phyloP scores from a whole-genome alignment of 306 rosid genomes.

The Datisca glomerata region DNA sequence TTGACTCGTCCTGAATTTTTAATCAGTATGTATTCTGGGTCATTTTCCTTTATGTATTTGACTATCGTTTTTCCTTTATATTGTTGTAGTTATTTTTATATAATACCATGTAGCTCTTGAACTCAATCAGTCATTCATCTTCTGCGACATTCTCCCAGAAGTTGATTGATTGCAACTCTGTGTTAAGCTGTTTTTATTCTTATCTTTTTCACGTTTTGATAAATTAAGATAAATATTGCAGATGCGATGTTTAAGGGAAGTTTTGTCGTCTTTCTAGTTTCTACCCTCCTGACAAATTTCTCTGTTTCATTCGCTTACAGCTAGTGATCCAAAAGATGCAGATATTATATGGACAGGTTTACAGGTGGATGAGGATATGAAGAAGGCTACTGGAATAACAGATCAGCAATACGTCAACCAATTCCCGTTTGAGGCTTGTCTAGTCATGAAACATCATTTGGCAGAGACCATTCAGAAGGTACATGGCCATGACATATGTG shows the following conservation, averaged over 20 bases:
- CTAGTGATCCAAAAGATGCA: constrained; percentile 71
- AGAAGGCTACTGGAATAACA: constrained; percentile 65
- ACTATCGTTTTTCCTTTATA: constrained; percentile 1
- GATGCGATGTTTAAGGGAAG: too few relatives aligned
- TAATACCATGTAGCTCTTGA: too few relatives aligned
- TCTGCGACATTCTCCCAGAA: too few relatives aligned
- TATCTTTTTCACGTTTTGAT: too few relatives aligned
- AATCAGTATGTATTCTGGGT: constrained; percentile 43
- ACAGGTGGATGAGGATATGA: constrained; percentile 80
- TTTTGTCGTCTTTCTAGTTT: constrained; percentile 5
- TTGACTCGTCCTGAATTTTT: constrained; percentile 62
- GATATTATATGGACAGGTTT: constrained; percentile 81
- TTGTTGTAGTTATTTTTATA: too few relatives aligned
- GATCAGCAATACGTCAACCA: constrained; percentile 76
- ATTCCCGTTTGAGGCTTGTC: constrained; percentile 90
- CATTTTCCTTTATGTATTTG: not conserved
- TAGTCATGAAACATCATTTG: constrained; percentile 96
- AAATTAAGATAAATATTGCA: too few relatives aligned
- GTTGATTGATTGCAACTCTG: too few relatives aligned
- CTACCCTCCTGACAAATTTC: not conserved
- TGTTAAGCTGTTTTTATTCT: too few relatives aligned
- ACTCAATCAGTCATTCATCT: too few relatives aligned
- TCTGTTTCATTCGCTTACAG: constrained; percentile 31
- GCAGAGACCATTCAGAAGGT: constrained; percentile 92
- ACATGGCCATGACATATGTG: too few relatives aligned